These are phyloP conservation scores for Hypoxylon fragiforme DNA, from an alignment of 495 filamentous ascomycete species.

Conservation along the genomic window DNA sequence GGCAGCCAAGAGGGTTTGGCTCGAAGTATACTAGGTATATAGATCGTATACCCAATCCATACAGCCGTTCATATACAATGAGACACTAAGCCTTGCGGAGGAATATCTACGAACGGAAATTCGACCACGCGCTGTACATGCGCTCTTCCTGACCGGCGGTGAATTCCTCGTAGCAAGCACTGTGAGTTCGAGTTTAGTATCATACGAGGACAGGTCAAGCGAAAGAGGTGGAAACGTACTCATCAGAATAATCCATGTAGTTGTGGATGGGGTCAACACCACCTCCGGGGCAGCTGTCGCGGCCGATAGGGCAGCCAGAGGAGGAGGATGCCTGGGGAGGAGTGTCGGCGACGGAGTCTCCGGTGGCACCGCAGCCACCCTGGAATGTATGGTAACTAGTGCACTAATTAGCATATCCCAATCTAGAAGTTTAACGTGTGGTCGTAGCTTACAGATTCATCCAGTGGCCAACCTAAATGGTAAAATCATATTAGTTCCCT, in stretches of 20 bases:
- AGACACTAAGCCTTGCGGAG: too few relatives aligned
- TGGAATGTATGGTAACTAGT: conserved; percentile 72
- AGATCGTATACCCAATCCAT: too few relatives aligned
- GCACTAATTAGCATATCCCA: too few relatives aligned
- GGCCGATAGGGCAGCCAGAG: conserved; percentile 59
- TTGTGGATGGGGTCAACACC: conserved; percentile 65
- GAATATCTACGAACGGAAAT: conserved; percentile 45
- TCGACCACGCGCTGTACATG: conserved; percentile 47
- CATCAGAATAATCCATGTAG: conserved; percentile 67
- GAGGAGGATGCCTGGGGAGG: conserved; percentile 55
- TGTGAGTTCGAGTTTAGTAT: conserved; percentile 4
- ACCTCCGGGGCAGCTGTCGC: conserved; percentile 56
- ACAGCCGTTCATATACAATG: too few relatives aligned
- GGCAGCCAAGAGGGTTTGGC: too few relatives aligned
- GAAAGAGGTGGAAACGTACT: conserved; percentile 41
- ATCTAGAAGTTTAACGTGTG: too few relatives aligned
- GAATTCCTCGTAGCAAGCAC: conserved; percentile 51
- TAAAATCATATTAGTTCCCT: background rate
- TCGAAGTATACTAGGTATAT: too few relatives aligned
- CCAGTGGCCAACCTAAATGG: conserved; percentile 60
- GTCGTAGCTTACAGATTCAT: conserved; percentile 63
- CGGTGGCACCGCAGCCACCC: conserved; percentile 57
- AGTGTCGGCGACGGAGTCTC: conserved; percentile 64
- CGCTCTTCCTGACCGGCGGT: conserved; percentile 49
- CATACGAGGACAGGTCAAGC: conserved; percentile 3